Evolutionary conservation across 2,329 filamentous ascomycete species (phyloP).

Genomic region (Orbilia javanica): DNA sequence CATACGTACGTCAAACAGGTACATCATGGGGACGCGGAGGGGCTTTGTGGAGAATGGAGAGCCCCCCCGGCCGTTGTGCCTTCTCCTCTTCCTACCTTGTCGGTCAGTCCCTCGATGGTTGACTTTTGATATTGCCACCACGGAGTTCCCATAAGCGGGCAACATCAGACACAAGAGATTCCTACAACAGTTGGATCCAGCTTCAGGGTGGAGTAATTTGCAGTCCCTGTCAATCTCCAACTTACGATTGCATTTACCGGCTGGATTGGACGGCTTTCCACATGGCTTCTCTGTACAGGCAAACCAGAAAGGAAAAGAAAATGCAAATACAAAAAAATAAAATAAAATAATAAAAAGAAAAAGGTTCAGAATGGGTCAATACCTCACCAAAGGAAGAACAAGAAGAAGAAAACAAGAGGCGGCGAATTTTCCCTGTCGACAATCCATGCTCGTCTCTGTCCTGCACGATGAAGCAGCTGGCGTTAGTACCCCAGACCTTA

Average conservation of each 20-base stretch:
- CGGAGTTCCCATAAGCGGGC: constrained; percentile 33
- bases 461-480: constrained; percentile 59
- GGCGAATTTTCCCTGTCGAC: constrained; percentile 55
- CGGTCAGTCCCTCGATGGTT: neutral
- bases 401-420: constrained; percentile 51
- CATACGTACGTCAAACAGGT: constrained; percentile 14
- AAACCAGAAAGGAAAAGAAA: constrained; percentile 27
- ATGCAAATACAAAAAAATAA: constrained; percentile 2
- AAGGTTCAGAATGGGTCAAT: neutral
- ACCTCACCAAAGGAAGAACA: constrained; percentile 31
- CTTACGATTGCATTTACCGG: constrained; percentile 8
- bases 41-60: constrained; percentile 45
- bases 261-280: constrained; percentile 25
- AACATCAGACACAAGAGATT: constrained; percentile 35
- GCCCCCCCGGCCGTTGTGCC: constrained; percentile 42
- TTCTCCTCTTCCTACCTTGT: constrained; percentile 30
- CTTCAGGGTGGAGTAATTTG: constrained; percentile 24
- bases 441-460: constrained; percentile 42
- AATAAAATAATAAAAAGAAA: constrained; percentile 2
- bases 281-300: constrained; percentile 26
- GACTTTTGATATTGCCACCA: constrained; percentile 12
- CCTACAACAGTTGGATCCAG: constrained; percentile 25
- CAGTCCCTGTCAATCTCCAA: constrained; percentile 41
- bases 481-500: constrained; percentile 52
- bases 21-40: constrained; percentile 38